phyloP scores from a whole-genome alignment of 2,329 filamentous ascomycete genomes.

The Domatiomyces globalis region DNA sequence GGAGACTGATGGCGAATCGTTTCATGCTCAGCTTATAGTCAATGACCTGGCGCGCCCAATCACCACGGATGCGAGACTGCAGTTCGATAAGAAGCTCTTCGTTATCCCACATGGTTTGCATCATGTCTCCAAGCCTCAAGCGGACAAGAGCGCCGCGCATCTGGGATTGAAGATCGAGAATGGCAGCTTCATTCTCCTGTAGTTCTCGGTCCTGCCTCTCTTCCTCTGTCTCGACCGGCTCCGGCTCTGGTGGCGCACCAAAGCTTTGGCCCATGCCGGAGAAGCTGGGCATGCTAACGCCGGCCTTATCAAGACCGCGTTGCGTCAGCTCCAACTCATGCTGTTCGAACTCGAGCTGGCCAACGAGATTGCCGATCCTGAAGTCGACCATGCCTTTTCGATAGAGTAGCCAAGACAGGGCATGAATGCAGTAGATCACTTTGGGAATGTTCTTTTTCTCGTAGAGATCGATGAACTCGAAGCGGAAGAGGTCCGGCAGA shows the following conservation, averaged over 20 bases:
- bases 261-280: slow-evolving; percentile 95
- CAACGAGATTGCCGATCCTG: slow-evolving; percentile 89
- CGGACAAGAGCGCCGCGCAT: slow-evolving; percentile 67
- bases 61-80: slow-evolving; percentile 74
- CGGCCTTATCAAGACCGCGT: slow-evolving; percentile 89
- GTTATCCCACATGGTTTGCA: slow-evolving; percentile 80
- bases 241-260: slow-evolving; percentile 64
- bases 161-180: slow-evolving; percentile 76
- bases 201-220: slow-evolving; percentile 74
- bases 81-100: slow-evolving; percentile 67
- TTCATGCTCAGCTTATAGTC: slow-evolving; percentile 73
- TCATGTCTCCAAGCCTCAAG: slow-evolving; percentile 61
- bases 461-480: slow-evolving; percentile 93
- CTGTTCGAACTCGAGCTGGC: slow-evolving; percentile 92
- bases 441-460: slow-evolving; percentile 99
- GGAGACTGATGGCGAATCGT: slow-evolving; percentile 62
- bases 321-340: slow-evolving; percentile 95
- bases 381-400: slow-evolving; percentile 91
- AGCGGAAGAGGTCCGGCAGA: slow-evolving; percentile 86
- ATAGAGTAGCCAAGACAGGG: slow-evolving; percentile 91
- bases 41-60: slow-evolving; percentile 71
- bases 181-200: slow-evolving; percentile 54
- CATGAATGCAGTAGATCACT: slow-evolving; percentile 97
- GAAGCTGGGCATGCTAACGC: slow-evolving; percentile 93
- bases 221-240: slow-evolving; percentile 71